phyloP scores from a whole-genome alignment of 345 rosid genomes.

The Adansonia digitata region DNA sequence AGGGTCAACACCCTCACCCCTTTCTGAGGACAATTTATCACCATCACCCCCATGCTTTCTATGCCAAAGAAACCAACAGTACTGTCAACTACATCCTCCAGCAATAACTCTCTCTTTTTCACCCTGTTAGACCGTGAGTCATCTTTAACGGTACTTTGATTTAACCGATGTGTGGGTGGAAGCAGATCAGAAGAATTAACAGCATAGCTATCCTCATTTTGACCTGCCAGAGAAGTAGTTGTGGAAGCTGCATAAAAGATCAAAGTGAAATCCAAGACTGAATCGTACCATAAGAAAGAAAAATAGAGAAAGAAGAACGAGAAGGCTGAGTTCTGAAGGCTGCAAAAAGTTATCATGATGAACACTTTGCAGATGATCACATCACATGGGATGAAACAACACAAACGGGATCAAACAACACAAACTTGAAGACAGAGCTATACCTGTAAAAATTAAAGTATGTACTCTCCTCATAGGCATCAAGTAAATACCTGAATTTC shows the following conservation, averaged over 20 bases:
- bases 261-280: conserved; percentile 14
- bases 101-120: too few relatives aligned
- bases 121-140: conserved; percentile 69
- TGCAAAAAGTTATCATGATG: neutral
- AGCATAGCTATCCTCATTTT: conserved; percentile 41
- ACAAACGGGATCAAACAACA: too few relatives aligned
- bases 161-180: conserved; percentile 41
- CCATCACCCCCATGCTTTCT: too few relatives aligned
- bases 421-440: neutral
- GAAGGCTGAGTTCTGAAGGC: neutral
- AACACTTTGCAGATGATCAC: neutral
- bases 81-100: conserved; percentile 72
- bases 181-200: conserved; percentile 44
- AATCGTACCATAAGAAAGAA: neutral
- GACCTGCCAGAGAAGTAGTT: conserved; percentile 45
- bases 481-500: conserved; percentile 33
- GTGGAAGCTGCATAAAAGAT: conserved; percentile 53
- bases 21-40: too few relatives aligned
- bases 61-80: conserved; percentile 25
- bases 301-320: neutral
- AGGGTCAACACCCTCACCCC: conserved; percentile 22
- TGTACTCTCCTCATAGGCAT: conserved; percentile 6
- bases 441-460: neutral
- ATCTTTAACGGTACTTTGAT: conserved; percentile 46
- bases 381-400: neutral